A percentile compares a stretch with the other conserved stretches of the same genome.
Evolutionary conservation across 345 rosid genomes (phyloP).

Genomic region (Triadica sebifera): DNA sequence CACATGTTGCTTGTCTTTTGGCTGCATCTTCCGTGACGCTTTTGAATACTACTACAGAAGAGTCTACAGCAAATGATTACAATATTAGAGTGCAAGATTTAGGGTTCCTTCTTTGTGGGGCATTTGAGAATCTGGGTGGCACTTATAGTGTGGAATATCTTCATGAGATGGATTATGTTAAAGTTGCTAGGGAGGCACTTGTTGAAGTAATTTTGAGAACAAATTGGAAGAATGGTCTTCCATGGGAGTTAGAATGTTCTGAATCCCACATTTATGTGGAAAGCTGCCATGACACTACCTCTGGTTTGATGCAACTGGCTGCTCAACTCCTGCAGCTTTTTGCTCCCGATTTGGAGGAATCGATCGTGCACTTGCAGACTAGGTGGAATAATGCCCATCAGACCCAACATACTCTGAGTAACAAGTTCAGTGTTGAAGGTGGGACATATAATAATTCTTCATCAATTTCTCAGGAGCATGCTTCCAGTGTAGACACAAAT

Average conservation of each 20-base stretch:
- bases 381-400: conserved; percentile 69
- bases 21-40: conserved; percentile 82
- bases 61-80: conserved; percentile 46
- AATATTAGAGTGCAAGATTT: conserved; percentile 71
- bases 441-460: conserved; percentile 28
- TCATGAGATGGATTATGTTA: conserved; percentile 62
- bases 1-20: conserved; percentile 64
- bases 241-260: conserved; percentile 78
- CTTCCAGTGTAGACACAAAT: conserved; percentile 29
- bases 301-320: conserved; percentile 67
- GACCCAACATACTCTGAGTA: conserved; percentile 48
- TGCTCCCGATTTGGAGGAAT: conserved; percentile 92
- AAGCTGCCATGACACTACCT: conserved; percentile 86
- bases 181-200: conserved; percentile 72
- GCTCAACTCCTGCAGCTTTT: conserved; percentile 75
- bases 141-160: conserved; percentile 62
- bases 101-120: conserved; percentile 76
- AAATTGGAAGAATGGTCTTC: conserved; percentile 49
- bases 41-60: conserved; percentile 41
- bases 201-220: conserved; percentile 63
- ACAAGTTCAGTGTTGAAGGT: conserved; percentile 34
- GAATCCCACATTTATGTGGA: conserved; percentile 62
- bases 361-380: conserved; percentile 74
- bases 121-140: conserved; percentile 46
- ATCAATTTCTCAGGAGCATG: conserved; percentile 42